phyloP scores from a whole-genome alignment of 768 basidiomycete genomes.

The Cystobasidium ongulense region DNA sequence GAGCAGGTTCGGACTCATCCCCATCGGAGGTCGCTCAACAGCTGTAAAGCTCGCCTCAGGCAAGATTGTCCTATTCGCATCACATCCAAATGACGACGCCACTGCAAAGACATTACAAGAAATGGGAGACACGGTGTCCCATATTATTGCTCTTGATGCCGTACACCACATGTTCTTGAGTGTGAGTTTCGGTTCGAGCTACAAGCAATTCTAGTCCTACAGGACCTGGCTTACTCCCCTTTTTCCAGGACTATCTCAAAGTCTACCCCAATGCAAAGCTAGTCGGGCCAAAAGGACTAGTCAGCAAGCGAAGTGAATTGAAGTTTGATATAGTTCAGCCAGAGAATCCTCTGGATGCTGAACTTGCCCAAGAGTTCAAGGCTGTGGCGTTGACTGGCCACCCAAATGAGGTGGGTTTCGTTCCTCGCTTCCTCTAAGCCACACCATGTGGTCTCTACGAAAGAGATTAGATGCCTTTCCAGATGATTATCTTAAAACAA shows the following conservation, averaged over 20 bases:
- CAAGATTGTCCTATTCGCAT: constrained; percentile 25
- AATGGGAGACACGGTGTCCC: constrained; percentile 11
- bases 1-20: constrained; percentile 4
- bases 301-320: constrained; percentile 19
- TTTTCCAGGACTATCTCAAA: constrained; percentile 10
- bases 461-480: background rate
- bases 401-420: constrained; percentile 18
- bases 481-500: background rate
- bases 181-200: background rate
- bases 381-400: constrained; percentile 14
- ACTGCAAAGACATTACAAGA: background rate
- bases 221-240: background rate
- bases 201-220: background rate
- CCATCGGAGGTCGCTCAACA: constrained; percentile 23
- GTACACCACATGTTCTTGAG: constrained; percentile 7
- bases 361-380: constrained; percentile 3
- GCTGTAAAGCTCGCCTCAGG: constrained; percentile 13
- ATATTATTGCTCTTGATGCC: constrained; percentile 27
- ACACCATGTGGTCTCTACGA: background rate
- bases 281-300: constrained; percentile 26
- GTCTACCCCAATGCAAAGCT: constrained; percentile 15
- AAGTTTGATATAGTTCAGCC: constrained; percentile 21
- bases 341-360: background rate
- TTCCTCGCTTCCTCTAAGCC: background rate
- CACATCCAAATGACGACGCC: constrained; percentile 2